Evolutionary conservation across 225 moss, liverwort and hornwort species (phyloP).

Genomic region (Pleurozium schreberi): DNA sequence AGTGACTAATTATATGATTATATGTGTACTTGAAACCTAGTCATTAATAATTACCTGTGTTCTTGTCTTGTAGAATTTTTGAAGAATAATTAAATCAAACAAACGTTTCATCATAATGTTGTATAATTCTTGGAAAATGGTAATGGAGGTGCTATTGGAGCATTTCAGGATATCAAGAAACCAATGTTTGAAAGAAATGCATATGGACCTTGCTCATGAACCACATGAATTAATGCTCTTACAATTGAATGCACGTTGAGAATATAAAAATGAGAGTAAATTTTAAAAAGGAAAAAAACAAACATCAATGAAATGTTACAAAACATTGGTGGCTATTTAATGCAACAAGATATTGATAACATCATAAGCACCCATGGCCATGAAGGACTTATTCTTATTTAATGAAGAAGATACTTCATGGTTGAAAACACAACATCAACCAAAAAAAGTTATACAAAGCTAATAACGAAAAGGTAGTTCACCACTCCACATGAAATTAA

Average conservation of each 20-base stretch:
- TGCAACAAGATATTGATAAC: background rate
- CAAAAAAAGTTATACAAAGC: background rate
- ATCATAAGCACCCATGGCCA: background rate
- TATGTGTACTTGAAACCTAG: background rate
- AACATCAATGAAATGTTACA: background rate
- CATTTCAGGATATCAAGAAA: background rate
- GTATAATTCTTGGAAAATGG: background rate
- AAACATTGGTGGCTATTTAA: background rate
- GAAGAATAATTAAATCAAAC: background rate
- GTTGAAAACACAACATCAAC: background rate
- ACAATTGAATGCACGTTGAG: background rate
- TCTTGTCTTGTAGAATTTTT: background rate
- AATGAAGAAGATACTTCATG: background rate
- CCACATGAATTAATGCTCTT: background rate
- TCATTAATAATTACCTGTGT: background rate
- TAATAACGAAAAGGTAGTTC: background rate
- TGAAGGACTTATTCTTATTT: background rate
- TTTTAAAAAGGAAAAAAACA: background rate
- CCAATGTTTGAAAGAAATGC: background rate
- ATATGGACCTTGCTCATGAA: background rate
- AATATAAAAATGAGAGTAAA: background rate
- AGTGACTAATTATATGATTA: too few species aligned
- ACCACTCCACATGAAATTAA: background rate
- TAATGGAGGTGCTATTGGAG: background rate
- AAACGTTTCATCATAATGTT: background rate